phyloP scores from a whole-genome alignment of 2,329 filamentous ascomycete species.

The Fusarium austroafricanum region DNA sequence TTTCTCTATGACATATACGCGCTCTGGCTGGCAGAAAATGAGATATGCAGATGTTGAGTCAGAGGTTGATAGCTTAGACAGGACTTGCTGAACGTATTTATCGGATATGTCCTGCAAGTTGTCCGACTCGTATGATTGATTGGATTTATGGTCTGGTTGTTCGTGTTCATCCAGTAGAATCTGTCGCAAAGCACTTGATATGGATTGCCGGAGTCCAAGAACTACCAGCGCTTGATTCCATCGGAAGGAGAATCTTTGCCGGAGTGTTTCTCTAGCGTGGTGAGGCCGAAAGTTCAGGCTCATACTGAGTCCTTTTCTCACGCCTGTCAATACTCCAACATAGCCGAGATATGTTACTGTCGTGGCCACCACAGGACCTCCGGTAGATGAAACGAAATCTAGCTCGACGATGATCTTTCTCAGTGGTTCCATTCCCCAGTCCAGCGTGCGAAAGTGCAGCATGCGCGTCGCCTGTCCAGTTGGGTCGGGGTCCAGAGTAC shows the following conservation, averaged over 20 bases:
- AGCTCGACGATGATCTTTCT: constrained; percentile 63
- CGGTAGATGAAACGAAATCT: constrained; percentile 56
- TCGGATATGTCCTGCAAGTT: background rate
- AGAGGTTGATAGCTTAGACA: constrained; percentile 24
- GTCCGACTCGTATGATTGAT: rapidly evolving
- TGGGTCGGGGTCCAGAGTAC: constrained; percentile 21
- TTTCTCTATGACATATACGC: constrained; percentile 45
- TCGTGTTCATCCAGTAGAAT: constrained; percentile 29
- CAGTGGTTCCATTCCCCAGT: constrained; percentile 66
- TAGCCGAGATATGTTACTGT: constrained; percentile 63
- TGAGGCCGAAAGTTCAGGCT: constrained; percentile 60
- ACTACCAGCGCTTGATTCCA: constrained; percentile 47
- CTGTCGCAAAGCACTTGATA: constrained; percentile 44
- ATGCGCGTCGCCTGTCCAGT: constrained; percentile 46
- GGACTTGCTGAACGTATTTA: constrained; percentile 22
- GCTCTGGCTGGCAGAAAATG: constrained; percentile 45
- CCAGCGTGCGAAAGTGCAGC: constrained; percentile 67
- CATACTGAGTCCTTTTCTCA: constrained; percentile 58
- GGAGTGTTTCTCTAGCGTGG: constrained; percentile 42
- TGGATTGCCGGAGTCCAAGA: constrained; percentile 39
- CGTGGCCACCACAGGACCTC: constrained; percentile 55
- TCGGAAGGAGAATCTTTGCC: constrained; percentile 39
- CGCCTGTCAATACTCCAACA: constrained; percentile 61
- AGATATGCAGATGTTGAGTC: constrained; percentile 48
- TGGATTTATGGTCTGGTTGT: rapidly evolving